Base-by-base conservation (phyloP, 352 stramenopile genomes). In the Pythium sukuiense region DNA sequence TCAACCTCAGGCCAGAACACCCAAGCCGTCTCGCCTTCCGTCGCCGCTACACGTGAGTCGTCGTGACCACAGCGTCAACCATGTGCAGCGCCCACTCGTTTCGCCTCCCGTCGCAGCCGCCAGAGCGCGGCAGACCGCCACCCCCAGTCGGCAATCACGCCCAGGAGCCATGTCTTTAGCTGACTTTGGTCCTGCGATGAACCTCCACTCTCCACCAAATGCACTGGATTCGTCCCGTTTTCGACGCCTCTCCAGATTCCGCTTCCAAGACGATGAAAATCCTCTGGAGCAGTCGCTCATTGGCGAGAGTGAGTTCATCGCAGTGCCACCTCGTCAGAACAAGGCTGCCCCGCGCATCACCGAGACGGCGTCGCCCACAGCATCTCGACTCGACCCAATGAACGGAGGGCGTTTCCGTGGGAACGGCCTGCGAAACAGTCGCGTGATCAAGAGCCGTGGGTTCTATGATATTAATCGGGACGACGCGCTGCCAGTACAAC, bases 401-500 rank as follows among this genome's bases (percentile, higher is more conserved):
- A 41, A 48, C 0, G 55, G 18, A 3, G 33, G 48, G 13, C 39
- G 24, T 27, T 6, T 50, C 6, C 53, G 43, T 9, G 55, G 39
- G 3, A 63, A 69, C 16, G 46, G 63, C 11, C 33, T 92, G 18
- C 79, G 77, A 56, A 81, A 54, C 55, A 91, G 81, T 46, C 84
- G 84, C 9, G 77, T 90, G 18, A 93, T 93, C 63, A 87, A 87
- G 65, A 93, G 84, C 62, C 76, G 84, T 32, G 84, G 84, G 0
- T 93, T 89, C 53, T 93, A 93, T 57, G 76, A 89, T 59, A 70
- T 91, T 27, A 76, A 86, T 26, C 69, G 59, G 9, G 71, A 71
- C 0, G 67, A 69, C 16, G 59, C 63, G 12, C 37, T 61, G 46
- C 64, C 53, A 48, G 39, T 48, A 6, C 39, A 48, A 24, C 39